Evolutionary conservation across 1,284 basidiomycete species (phyloP).

Genomic region (Sutorius eximius): DNA sequence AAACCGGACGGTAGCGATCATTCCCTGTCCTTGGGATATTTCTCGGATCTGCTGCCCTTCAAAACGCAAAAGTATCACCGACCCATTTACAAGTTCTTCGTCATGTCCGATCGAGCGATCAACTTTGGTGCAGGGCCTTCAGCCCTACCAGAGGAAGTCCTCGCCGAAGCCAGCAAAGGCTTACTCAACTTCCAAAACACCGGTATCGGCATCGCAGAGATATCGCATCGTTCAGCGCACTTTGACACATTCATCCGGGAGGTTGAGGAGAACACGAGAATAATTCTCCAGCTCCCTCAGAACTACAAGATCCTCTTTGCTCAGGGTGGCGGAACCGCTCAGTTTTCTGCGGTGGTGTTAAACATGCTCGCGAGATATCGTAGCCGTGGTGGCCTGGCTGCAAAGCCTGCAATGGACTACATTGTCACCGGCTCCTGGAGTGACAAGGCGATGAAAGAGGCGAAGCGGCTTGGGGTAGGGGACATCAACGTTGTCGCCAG

Average conservation of each 20-base stretch:
- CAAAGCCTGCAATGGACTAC: conserved; percentile 77
- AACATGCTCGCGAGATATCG: conserved; percentile 85
- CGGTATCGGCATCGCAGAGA: conserved; percentile 91
- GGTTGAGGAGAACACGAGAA: conserved; percentile 70
- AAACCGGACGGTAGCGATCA: background rate
- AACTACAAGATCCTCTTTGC: conserved; percentile 89
- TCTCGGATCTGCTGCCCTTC: background rate
- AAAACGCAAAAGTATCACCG: background rate
- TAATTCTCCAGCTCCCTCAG: conserved; percentile 75
- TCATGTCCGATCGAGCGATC: conserved; percentile 50
- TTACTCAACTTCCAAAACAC: conserved; percentile 86
- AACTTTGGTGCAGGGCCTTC: conserved; percentile 95
- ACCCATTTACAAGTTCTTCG: background rate
- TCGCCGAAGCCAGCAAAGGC: conserved; percentile 76
- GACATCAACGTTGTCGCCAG: conserved; percentile 73
- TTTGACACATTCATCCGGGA: conserved; percentile 73
- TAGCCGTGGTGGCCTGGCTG: conserved; percentile 59
- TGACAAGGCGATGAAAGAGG: conserved; percentile 83
- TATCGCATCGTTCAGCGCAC: conserved; percentile 90
- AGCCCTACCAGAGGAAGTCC: conserved; percentile 79
- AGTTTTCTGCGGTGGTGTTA: conserved; percentile 87
- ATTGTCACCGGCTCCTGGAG: conserved; percentile 92
- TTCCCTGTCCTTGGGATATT: background rate
- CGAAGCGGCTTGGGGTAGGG: conserved; percentile 59
- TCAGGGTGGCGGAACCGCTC: conserved; percentile 87